phyloP scores from a whole-genome alignment of 768 basidiomycete species.

The Lentinus tigrinus region DNA sequence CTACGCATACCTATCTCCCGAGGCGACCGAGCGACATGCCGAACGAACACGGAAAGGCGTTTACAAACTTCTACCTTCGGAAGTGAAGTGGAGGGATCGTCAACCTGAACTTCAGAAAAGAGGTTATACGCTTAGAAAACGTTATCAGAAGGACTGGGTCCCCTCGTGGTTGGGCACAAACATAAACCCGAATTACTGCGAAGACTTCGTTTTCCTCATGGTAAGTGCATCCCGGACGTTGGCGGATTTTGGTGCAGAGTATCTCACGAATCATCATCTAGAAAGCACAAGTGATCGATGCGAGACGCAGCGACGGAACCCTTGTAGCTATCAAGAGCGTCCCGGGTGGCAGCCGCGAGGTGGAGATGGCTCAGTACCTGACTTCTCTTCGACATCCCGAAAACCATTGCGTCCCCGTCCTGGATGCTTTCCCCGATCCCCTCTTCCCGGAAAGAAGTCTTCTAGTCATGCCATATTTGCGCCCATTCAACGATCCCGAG shows the following conservation, averaged over 20 bases:
- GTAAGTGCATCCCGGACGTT: background rate
- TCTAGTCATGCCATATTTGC: constrained; percentile 24
- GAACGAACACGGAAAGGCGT: background rate
- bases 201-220: constrained; percentile 9
- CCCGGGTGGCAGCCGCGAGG: background rate
- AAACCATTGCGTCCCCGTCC: constrained; percentile 26
- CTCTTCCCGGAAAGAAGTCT: background rate
- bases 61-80: constrained; percentile 1
- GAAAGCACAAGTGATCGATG: constrained; percentile 17
- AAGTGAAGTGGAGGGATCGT: constrained; percentile 11
- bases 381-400: background rate
- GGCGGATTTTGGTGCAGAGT: no score
- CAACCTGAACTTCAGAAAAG: constrained; percentile 4
- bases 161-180: constrained; percentile 22
- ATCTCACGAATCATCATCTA: background rate
- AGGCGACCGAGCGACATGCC: background rate
- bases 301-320: background rate
- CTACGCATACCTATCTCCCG: constrained; percentile 1
- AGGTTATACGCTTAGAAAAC: constrained; percentile 21
- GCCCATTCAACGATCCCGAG: constrained; percentile 18
- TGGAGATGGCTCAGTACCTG: constrained; percentile 7
- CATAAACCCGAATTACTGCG: constrained; percentile 8
- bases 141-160: constrained; percentile 17
- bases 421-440: constrained; percentile 21
- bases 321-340: constrained; percentile 17